phyloP scores from a whole-genome alignment of 345 rosid species.

The Populus simonii region DNA sequence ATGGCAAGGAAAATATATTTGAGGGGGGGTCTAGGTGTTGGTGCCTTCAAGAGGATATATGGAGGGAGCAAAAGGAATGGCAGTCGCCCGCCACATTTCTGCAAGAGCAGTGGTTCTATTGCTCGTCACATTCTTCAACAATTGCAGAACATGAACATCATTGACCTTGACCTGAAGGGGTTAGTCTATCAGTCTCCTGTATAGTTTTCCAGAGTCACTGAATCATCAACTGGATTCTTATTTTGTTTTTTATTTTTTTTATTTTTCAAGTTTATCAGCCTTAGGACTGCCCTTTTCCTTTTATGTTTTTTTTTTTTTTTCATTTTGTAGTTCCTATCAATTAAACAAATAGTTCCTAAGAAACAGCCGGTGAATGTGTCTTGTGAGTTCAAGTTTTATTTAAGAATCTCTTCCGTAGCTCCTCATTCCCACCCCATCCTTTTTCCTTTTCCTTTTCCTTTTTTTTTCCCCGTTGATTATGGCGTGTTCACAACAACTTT shows the following conservation, averaged over 20 bases:
- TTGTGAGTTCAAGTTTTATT: too few species aligned
- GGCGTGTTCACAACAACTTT: neutral
- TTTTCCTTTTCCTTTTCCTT: too few species aligned
- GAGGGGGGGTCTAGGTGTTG: constrained; percentile 92
- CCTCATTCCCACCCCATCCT: too few species aligned
- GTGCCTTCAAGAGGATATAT: constrained; percentile 74
- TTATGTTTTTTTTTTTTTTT: too few species aligned
- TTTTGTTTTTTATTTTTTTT: too few species aligned
- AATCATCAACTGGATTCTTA: too few species aligned
- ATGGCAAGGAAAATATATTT: constrained; percentile 90
- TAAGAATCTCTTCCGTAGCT: too few species aligned
- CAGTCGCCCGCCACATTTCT: constrained; percentile 76
- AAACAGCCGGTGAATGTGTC: too few species aligned
- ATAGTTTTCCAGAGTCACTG: neutral
- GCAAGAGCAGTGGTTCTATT: constrained; percentile 83
- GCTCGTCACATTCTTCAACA: constrained; percentile 86
- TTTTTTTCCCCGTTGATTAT: too few species aligned
- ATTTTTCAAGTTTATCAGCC: neutral
- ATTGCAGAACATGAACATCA: constrained; percentile 59
- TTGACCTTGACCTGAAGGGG: constrained; percentile 68
- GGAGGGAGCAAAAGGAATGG: constrained; percentile 90
- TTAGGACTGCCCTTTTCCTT: neutral
- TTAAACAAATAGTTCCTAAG: too few species aligned
- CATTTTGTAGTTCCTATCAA: too few species aligned
- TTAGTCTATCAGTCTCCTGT: constrained; percentile 3